A percentile compares a stretch with the other conserved stretches of the same genome.
phyloP scores from a whole-genome alignment of 805 yeast species.

The Suhomyces sp. region DNA sequence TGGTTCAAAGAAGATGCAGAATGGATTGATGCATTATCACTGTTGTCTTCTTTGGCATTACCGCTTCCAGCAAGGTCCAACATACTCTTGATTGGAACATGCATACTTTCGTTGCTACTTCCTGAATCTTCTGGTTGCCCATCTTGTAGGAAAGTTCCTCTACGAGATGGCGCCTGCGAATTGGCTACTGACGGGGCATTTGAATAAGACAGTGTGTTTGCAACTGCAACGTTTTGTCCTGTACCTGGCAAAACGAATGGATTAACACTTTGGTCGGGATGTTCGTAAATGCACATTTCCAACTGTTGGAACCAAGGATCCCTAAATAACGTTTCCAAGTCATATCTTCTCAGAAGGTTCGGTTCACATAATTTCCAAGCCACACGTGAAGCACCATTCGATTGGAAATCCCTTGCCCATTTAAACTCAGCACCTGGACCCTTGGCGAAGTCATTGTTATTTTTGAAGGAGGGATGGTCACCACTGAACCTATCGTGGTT shows the following conservation, averaged over 20 bases:
- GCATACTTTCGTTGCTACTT: slow-evolving; percentile 13
- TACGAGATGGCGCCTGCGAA: slow-evolving; percentile 33
- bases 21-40: slow-evolving; percentile 19
- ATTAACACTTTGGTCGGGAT: slow-evolving; percentile 37
- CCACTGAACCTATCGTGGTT: slow-evolving; percentile 43
- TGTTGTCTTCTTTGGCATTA: slow-evolving; percentile 4
- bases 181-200: slow-evolving; percentile 17
- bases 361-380: slow-evolving; percentile 79
- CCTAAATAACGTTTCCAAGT: slow-evolving; percentile 50
- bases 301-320: slow-evolving; percentile 65
- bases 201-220: slow-evolving; percentile 6
- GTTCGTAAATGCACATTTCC: slow-evolving; percentile 61
- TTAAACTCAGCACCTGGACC: slow-evolving; percentile 75
- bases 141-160: slow-evolving; percentile 22
- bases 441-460: slow-evolving; percentile 40
- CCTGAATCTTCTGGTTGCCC: slow-evolving; percentile 12
- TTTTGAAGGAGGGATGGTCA: slow-evolving; percentile 50
- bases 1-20: slow-evolving; percentile 27
- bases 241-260: slow-evolving; percentile 33
- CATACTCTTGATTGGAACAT: slow-evolving; percentile 39
- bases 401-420: slow-evolving; percentile 61
- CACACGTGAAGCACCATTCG: slow-evolving; percentile 61
- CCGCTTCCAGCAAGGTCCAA: slow-evolving; percentile 26
- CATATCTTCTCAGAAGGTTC: slow-evolving; percentile 50
- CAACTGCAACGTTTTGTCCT: slow-evolving; percentile 13